Conservation (phyloP, 176 grass and related monocot genomes). For the Raddia distichophylla region DNA sequence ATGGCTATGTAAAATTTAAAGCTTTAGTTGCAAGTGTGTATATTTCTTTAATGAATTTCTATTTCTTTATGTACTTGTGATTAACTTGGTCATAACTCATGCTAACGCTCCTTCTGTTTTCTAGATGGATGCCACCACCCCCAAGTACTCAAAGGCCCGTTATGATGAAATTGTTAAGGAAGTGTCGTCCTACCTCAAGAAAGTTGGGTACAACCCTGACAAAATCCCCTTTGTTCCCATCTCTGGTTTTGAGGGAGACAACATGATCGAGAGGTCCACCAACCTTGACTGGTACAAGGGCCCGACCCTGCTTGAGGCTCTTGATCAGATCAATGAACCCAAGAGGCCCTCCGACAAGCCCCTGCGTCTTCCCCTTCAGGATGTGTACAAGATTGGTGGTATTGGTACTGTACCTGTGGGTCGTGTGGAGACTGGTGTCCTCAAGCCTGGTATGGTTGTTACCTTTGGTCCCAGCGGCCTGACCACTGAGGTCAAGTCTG, state of each 20-base stretch:
- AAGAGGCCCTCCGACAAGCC: slow-evolving; percentile 95
- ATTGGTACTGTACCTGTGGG: slow-evolving; percentile 87
- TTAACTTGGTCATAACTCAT: no score
- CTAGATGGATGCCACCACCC: slow-evolving; percentile 87
- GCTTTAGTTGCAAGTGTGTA: no score
- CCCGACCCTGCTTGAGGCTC: slow-evolving; percentile 78
- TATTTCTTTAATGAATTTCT: no score
- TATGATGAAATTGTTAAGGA: slow-evolving; percentile 89
- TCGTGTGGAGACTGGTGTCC: slow-evolving; percentile 77
- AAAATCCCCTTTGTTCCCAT: slow-evolving; percentile 82
- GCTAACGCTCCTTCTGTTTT: background rate
- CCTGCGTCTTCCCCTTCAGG: slow-evolving; percentile 94
- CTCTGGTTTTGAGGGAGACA: slow-evolving; percentile 86
- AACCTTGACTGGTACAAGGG: slow-evolving; percentile 96
- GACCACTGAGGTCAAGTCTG: slow-evolving; percentile 91
- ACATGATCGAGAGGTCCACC: slow-evolving; percentile 88
- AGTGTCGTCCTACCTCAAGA: slow-evolving; percentile 81
- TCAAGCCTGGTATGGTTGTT: slow-evolving; percentile 85
- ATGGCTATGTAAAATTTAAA: no score
- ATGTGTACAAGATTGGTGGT: slow-evolving; percentile 97
- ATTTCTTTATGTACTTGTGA: no score
- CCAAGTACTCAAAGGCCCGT: slow-evolving; percentile 76
- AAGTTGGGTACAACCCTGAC: slow-evolving; percentile 85
- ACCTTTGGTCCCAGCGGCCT: slow-evolving; percentile 79
- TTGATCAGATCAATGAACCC: slow-evolving; percentile 77